These are phyloP conservation scores for Globisporangium cylindrosporum DNA, from an alignment of 352 stramenopile species.

Conservation along the genomic window DNA sequence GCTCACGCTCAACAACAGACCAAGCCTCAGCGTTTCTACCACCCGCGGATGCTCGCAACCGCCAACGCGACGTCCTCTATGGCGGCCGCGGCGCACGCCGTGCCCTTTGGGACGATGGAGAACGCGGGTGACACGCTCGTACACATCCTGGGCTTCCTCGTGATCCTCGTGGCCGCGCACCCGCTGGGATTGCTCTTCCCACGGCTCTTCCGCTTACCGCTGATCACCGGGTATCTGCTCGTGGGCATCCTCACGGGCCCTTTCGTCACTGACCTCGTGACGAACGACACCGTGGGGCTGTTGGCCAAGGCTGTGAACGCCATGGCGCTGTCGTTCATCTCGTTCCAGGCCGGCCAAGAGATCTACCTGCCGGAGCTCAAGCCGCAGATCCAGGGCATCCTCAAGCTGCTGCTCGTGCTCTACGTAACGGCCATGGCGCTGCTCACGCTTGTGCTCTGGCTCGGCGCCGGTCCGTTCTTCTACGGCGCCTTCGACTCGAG, in stretches of 20 bases:
- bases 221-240: background rate
- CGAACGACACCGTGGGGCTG: background rate
- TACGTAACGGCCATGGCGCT: background rate
- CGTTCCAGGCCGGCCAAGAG: background rate
- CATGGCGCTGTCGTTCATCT: background rate
- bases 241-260: background rate
- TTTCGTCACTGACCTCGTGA: background rate
- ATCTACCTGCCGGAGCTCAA: background rate
- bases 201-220: background rate
- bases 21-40: background rate
- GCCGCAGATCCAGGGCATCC: background rate
- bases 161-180: background rate
- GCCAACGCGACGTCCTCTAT: background rate
- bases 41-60: background rate
- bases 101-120: conserved; percentile 3
- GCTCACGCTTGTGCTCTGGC: background rate
- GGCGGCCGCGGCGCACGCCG: background rate
- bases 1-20: background rate
- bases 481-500: background rate
- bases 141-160: background rate
- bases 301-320: background rate
- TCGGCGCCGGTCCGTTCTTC: background rate
- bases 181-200: background rate
- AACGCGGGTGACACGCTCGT: background rate
- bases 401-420: background rate